phyloP scores from a whole-genome alignment of 164 flowering plant species.

The Liquidambar formosana region DNA sequence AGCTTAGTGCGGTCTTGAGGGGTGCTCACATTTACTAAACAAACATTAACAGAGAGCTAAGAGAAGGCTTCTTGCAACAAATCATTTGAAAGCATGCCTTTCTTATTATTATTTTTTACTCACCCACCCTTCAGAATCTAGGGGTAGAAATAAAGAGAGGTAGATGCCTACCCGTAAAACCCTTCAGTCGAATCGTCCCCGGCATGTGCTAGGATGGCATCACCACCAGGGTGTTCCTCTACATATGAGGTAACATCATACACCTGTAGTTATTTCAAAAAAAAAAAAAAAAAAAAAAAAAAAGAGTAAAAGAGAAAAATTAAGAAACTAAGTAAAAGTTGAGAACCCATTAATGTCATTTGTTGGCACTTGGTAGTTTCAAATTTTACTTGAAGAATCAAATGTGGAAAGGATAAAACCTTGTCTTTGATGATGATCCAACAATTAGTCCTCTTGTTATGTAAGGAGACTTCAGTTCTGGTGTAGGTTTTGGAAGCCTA shows the following conservation, averaged over 20 bases:
- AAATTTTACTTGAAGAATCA: neutral
- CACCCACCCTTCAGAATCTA: neutral
- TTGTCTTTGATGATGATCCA: constrained; percentile 94
- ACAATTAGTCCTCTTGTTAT: constrained; percentile 85
- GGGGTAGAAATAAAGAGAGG: neutral
- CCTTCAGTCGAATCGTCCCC: constrained; percentile 98
- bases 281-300: neutral
- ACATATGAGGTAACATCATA: constrained; percentile 94
- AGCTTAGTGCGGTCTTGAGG: too few species aligned
- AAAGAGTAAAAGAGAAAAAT: neutral
- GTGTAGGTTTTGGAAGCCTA: constrained; percentile 58
- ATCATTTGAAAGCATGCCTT: too few species aligned
- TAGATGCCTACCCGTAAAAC: constrained; percentile 73
- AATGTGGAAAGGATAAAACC: constrained; percentile 33
- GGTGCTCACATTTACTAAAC: too few species aligned
- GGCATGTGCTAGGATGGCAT: constrained; percentile 87
- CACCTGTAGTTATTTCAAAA: constrained; percentile 41
- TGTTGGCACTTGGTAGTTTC: neutral
- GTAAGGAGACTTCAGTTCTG: constrained; percentile 69
- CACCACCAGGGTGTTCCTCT: constrained; percentile 98
- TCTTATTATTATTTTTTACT: too few species aligned
- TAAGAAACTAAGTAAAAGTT: neutral
- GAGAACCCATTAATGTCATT: neutral
- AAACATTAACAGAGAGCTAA: too few species aligned
- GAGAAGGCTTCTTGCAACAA: too few species aligned